Conservation (phyloP, 78 protist species). For the Dictyostelium intermedium region DNA sequence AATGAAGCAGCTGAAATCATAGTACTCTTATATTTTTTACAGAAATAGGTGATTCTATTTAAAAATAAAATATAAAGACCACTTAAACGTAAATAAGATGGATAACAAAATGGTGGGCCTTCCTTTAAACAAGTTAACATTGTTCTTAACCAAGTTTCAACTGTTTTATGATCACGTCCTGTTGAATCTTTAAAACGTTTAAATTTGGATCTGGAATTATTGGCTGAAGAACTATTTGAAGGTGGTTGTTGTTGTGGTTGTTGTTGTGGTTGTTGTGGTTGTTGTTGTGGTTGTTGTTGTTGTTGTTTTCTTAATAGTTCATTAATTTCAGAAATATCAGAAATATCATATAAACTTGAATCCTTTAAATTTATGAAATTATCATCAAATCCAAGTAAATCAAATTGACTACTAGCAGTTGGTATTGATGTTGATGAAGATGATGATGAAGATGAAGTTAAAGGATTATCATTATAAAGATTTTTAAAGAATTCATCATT, state of each 20-base stretch:
- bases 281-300: neutral
- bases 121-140: constrained; percentile 1
- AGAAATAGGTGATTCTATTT: neutral
- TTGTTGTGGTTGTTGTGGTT: neutral
- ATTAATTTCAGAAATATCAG: neutral
- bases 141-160: constrained; percentile 28
- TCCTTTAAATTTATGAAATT: neutral
- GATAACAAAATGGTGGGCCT: neutral
- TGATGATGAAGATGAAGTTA: neutral
- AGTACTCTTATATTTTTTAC: neutral
- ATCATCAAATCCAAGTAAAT: neutral
- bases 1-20: neutral
- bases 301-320: neutral
- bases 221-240: neutral
- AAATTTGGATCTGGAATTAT: neutral
- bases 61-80: constrained; percentile 5
- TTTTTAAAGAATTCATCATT: constrained; percentile 2
- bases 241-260: neutral
- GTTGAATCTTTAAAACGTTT: neutral
- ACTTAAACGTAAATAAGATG: neutral
- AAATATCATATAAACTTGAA: neutral
- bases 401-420: neutral
- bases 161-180: neutral
- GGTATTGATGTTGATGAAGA: neutral
- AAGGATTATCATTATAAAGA: neutral